These are phyloP conservation scores for Xylaria sp. DNA, from an alignment of 2,329 filamentous ascomycete species.

Conservation along the genomic window DNA sequence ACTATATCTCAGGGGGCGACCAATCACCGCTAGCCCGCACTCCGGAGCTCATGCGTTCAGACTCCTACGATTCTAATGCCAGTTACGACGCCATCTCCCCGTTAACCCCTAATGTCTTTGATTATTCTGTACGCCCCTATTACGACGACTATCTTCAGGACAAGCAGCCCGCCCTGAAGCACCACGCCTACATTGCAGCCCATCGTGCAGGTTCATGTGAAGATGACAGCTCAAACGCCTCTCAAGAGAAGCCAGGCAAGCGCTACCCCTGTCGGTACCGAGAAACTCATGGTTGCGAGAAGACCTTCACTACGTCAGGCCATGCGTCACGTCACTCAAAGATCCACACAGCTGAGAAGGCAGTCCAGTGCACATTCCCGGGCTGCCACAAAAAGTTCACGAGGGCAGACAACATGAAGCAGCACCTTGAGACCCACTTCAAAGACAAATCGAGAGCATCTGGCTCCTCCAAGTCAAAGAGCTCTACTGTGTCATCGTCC, in stretches of 20 bases:
- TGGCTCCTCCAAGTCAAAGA: slow-evolving; percentile 51
- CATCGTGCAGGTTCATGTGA: slow-evolving; percentile 63
- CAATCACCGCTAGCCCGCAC: slow-evolving; percentile 62
- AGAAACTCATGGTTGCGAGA: slow-evolving; percentile 76
- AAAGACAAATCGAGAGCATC: slow-evolving; percentile 67
- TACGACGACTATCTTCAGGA: slow-evolving; percentile 53
- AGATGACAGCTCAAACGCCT: slow-evolving; percentile 59
- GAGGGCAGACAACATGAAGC: slow-evolving; percentile 88
- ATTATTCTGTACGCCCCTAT: slow-evolving; percentile 54
- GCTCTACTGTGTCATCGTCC: slow-evolving; percentile 37
- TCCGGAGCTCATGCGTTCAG: slow-evolving; percentile 68
- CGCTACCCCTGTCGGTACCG: slow-evolving; percentile 80
- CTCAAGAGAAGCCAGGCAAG: slow-evolving; percentile 66
- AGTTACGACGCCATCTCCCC: slow-evolving; percentile 67
- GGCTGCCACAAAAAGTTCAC: slow-evolving; percentile 85
- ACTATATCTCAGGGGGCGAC: slow-evolving; percentile 53
- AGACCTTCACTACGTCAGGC: slow-evolving; percentile 85
- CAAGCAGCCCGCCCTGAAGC: slow-evolving; percentile 53
- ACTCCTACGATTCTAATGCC: slow-evolving; percentile 71
- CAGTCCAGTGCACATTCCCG: slow-evolving; percentile 72
- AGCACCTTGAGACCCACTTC: slow-evolving; percentile 81
- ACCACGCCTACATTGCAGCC: slow-evolving; percentile 56
- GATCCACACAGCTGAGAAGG: slow-evolving; percentile 85
- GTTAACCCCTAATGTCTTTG: slow-evolving; percentile 63
- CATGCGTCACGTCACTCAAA: slow-evolving; percentile 88